Conservation (phyloP, 371 early-diverging fungal species). For the Nosema muscidifuracis region DNA sequence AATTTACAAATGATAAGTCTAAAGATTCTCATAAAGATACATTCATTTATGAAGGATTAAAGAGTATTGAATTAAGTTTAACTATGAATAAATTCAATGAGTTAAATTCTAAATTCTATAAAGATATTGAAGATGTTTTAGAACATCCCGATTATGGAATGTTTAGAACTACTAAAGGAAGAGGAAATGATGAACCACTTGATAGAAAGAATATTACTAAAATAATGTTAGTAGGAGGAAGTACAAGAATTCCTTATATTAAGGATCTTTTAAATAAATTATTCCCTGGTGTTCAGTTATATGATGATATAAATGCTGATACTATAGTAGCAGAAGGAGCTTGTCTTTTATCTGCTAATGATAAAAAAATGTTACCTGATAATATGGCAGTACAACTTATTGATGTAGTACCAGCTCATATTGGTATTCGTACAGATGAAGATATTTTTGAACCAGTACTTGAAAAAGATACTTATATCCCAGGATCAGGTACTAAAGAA, state of each 20-base stretch:
- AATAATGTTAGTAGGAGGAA: conserved; percentile 95
- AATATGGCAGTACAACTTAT: conserved; percentile 72
- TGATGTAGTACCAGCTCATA: conserved; percentile 78
- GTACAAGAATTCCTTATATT: conserved; percentile 98
- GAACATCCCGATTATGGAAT: conserved; percentile 60
- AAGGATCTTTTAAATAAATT: conserved; percentile 86
- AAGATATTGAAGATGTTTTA: conserved; percentile 86
- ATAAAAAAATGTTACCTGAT: conserved; percentile 70
- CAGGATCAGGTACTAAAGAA: conserved; percentile 76
- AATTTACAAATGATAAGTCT: conserved; percentile 35
- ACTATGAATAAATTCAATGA: conserved; percentile 93
- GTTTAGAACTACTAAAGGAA: conserved; percentile 24
- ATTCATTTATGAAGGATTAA: conserved; percentile 42
- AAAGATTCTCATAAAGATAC: conserved; percentile 10
- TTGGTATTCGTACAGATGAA: conserved; percentile 84
- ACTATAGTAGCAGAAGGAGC: conserved; percentile 95
- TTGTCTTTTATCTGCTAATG: conserved; percentile 86
- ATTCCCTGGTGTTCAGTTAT: conserved; percentile 71
- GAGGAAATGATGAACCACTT: conserved; percentile 17
- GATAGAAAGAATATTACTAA: conserved; percentile 77
- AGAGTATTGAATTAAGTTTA: conserved; percentile 68
- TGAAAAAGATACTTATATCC: conserved; percentile 78
- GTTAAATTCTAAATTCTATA: conserved; percentile 82
- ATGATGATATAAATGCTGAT: conserved; percentile 47
- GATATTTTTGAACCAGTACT: conserved; percentile 89